These are phyloP conservation scores for Mrakia frigida DNA, from an alignment of 768 basidiomycete genomes.

Conservation along the genomic window DNA sequence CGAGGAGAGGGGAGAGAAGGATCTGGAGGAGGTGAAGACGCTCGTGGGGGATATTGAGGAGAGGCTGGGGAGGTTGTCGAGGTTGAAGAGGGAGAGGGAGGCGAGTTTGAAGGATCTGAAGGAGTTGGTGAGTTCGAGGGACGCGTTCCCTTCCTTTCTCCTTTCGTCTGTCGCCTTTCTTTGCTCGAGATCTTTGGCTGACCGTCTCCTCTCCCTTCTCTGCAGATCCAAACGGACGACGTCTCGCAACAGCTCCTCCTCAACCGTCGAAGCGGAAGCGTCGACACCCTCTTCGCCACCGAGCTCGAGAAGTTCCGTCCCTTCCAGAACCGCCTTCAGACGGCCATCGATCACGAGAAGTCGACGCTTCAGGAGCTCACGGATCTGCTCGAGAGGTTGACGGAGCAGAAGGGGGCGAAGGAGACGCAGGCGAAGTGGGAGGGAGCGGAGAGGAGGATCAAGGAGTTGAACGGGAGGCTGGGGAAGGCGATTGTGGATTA, in stretches of 20 bases:
- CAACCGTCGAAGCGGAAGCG: constrained; percentile 67
- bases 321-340: constrained; percentile 72
- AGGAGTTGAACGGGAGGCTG: constrained; percentile 67
- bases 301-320: constrained; percentile 95
- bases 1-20: constrained; percentile 57
- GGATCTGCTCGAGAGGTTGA: constrained; percentile 66
- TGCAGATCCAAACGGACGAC: constrained; percentile 87
- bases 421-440: constrained; percentile 74
- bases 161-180: background rate
- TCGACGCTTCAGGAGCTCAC: constrained; percentile 67
- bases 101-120: constrained; percentile 91
- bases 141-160: too few species aligned
- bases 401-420: constrained; percentile 67
- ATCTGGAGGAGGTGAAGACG: constrained; percentile 61
- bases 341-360: constrained; percentile 74
- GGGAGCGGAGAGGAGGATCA: constrained; percentile 71
- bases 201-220: background rate
- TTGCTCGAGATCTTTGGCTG: background rate
- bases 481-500: constrained; percentile 74
- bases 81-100: constrained; percentile 75
- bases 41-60: constrained; percentile 74
- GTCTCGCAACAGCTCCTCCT: constrained; percentile 90
- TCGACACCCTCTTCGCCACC: constrained; percentile 82
- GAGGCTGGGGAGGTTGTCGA: constrained; percentile 65
- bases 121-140: constrained; percentile 73